Evolutionary conservation across 192 early-diverging fungal genomes (phyloP).

Genomic region (Backusella mclennaniae): DNA sequence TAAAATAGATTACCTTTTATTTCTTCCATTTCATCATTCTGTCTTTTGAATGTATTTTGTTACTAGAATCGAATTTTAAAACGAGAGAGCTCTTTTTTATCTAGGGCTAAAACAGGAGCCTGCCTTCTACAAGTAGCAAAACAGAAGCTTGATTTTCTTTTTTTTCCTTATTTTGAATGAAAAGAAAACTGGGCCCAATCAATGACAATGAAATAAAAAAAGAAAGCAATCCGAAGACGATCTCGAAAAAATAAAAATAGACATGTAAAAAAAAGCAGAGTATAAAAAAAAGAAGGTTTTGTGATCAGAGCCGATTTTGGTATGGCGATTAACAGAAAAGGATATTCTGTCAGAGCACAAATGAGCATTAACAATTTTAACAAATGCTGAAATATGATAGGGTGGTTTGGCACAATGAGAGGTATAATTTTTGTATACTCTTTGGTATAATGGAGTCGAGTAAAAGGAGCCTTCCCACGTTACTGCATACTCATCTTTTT

Average conservation of each 20-base stretch:
- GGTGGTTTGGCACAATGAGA: neutral
- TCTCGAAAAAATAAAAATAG: neutral
- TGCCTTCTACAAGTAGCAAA: neutral
- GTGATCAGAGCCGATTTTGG: neutral
- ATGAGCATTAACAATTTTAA: neutral
- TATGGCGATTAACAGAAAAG: neutral
- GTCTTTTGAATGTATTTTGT: neutral
- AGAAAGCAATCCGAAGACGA: neutral
- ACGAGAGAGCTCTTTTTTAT: neutral
- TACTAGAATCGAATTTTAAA: neutral
- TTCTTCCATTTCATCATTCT: neutral
- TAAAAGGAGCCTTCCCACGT: neutral
- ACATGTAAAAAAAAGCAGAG: neutral
- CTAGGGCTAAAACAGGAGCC: neutral
- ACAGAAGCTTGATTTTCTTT: slow-evolving; percentile 9
- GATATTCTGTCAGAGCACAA: neutral
- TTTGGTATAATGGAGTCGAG: neutral
- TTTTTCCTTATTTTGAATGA: slow-evolving; percentile 2
- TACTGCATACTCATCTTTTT: neutral
- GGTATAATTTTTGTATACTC: neutral
- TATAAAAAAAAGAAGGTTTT: neutral
- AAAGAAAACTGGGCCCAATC: neutral
- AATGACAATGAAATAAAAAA: neutral
- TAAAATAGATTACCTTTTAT: neutral
- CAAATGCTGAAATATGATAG: neutral